Percentiles rank a stretch among this genome's conserved stretches.
These are phyloP conservation scores for Meira nashicola DNA, from an alignment of 1,284 basidiomycete genomes.

Conservation along the genomic window DNA sequence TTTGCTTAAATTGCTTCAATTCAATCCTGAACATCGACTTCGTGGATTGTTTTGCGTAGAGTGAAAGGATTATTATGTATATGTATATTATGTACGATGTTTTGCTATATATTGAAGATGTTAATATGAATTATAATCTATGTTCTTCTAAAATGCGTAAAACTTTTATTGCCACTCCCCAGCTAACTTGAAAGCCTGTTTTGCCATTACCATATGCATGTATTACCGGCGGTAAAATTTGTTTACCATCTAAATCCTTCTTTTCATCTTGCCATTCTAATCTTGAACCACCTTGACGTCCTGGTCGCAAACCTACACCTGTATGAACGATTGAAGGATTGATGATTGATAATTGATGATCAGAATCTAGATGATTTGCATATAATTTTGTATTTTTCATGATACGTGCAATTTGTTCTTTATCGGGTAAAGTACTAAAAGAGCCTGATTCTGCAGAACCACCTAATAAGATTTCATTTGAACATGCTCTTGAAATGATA, in stretches of 20 bases:
- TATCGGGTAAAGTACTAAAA: not conserved
- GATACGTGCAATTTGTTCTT: not conserved
- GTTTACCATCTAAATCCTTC: no score
- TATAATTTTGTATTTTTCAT: not conserved
- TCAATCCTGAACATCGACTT: slow-evolving; percentile 5
- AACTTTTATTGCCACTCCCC: not conserved
- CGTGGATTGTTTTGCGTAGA: not conserved
- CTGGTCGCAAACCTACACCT: slow-evolving; percentile 1
- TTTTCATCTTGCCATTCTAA: not conserved
- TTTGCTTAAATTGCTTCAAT: slow-evolving; percentile 4
- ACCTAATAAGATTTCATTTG: not conserved
- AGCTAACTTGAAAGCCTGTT: slow-evolving; percentile 1
- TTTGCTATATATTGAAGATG: no score
- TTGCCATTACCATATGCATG: slow-evolving; percentile 4
- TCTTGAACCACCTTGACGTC: not conserved
- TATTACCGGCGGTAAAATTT: not conserved
- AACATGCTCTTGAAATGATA: slow-evolving; percentile 3
- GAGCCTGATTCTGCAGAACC: not conserved
- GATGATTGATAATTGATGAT: not conserved
- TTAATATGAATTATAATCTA: no score
- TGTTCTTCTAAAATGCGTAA: not conserved
- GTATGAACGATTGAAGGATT: not conserved
- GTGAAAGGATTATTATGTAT: no score
- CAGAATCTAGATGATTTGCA: not conserved
- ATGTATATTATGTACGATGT: no score